Conservation (phyloP, 306 rosid genomes). For the Inga laurina region DNA sequence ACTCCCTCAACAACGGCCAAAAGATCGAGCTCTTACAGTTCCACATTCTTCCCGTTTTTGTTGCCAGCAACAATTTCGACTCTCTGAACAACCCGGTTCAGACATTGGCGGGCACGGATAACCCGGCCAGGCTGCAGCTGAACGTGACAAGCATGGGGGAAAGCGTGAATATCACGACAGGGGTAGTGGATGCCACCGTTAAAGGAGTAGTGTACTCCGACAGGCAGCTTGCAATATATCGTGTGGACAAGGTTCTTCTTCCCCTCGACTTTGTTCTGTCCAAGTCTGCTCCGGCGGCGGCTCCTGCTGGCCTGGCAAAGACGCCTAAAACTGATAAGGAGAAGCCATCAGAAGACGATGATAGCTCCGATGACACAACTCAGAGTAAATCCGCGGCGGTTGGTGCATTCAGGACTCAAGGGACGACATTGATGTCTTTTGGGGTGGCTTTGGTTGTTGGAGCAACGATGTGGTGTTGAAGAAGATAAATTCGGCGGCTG, state of each 20-base stretch:
- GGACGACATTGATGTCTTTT: constrained; percentile 18
- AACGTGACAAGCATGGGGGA: constrained; percentile 46
- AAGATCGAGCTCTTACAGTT: constrained; percentile 44
- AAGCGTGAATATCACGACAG: constrained; percentile 58
- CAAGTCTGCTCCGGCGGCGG: constrained; percentile 38
- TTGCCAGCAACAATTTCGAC: constrained; percentile 36
- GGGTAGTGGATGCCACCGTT: constrained; percentile 53
- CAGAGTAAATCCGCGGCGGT: constrained; percentile 42
- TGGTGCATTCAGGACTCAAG: background rate
- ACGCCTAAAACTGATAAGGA: constrained; percentile 40
- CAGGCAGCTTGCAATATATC: constrained; percentile 54
- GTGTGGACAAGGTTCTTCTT: constrained; percentile 56
- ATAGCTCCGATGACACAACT: background rate
- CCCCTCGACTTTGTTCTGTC: constrained; percentile 50
- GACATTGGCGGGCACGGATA: constrained; percentile 32
- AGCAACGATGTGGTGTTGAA: constrained; percentile 12
- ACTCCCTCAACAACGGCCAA: constrained; percentile 30
- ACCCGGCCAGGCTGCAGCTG: constrained; percentile 42
- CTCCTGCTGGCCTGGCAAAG: constrained; percentile 40
- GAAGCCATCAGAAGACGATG: constrained; percentile 22
- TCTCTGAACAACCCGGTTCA: constrained; percentile 46
- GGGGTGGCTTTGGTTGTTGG: constrained; percentile 32
- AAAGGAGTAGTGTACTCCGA: constrained; percentile 53
- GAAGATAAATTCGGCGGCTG: background rate
- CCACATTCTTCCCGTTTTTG: constrained; percentile 39